Percentiles rank a stretch among this genome's conserved stretches.
Evolutionary conservation across 257 asterid species (phyloP).

Genomic region (Leonotis leonurus): DNA sequence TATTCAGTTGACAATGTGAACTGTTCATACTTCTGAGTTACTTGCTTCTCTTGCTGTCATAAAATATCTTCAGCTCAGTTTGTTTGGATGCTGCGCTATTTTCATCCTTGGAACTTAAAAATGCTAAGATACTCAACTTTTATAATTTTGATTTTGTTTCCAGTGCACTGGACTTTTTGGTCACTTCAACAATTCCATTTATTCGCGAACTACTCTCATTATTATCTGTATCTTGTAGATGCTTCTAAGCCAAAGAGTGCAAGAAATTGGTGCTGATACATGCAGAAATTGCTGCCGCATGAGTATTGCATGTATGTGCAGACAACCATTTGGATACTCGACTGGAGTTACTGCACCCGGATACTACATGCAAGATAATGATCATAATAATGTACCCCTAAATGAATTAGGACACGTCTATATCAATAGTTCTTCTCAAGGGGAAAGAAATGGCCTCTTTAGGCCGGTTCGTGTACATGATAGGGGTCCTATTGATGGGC

Average conservation of each 20-base stretch:
- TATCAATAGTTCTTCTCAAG: conserved; percentile 61
- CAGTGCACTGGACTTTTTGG: neutral
- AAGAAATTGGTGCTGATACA: conserved; percentile 78
- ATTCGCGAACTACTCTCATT: neutral
- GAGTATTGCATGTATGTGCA: conserved; percentile 73
- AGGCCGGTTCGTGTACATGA: conserved; percentile 85
- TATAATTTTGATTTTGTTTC: conserved; percentile 8
- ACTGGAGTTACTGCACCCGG: conserved; percentile 54
- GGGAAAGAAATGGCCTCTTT: conserved; percentile 66
- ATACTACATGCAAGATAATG: conserved; percentile 67
- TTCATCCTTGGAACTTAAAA: neutral
- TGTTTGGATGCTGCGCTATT: neutral
- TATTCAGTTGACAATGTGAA: neutral
- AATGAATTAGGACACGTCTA: conserved; percentile 58
- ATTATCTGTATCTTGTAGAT: conserved; percentile 40
- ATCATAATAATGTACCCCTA: conserved; percentile 42
- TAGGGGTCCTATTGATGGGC: conserved; percentile 82
- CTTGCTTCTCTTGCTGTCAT: conserved; percentile 1
- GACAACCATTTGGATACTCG: conserved; percentile 60
- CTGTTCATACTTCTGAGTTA: conserved; percentile 4
- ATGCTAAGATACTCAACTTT: neutral
- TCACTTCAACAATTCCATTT: neutral
- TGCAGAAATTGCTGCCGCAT: conserved; percentile 78
- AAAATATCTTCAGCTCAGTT: conserved; percentile 3
- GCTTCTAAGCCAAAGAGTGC: conserved; percentile 92